These are phyloP conservation scores for Corylus heterophylla DNA, from an alignment of 306 rosid species.

Conservation along the genomic window DNA sequence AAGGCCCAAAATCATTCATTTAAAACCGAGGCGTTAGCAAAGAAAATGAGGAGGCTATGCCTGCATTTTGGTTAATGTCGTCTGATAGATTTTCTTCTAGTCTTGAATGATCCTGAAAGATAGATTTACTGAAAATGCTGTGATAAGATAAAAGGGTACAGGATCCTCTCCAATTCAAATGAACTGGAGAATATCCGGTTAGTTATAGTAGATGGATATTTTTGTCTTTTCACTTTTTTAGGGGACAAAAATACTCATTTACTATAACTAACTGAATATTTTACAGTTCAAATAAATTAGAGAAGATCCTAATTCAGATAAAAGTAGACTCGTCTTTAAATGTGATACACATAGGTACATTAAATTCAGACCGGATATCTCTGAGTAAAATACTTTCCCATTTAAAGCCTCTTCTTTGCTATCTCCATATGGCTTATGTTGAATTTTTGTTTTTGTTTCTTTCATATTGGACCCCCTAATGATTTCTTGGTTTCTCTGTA, in stretches of 20 bases:
- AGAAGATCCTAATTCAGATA: too few relatives aligned
- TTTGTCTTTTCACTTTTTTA: too few relatives aligned
- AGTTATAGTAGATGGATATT: too few relatives aligned
- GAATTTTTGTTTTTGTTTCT: background rate
- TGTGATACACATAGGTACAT: background rate
- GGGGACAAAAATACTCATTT: too few relatives aligned
- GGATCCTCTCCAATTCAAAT: too few relatives aligned
- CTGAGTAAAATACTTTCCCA: background rate
- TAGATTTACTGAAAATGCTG: background rate
- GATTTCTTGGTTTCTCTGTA: constrained; percentile 25
- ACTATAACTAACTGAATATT: too few relatives aligned
- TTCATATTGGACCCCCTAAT: background rate
- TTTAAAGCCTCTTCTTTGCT: background rate
- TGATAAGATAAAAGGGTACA: background rate
- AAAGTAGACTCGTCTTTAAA: background rate
- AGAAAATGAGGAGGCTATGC: background rate
- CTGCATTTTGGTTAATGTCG: background rate
- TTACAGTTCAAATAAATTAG: too few relatives aligned
- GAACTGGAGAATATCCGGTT: too few relatives aligned
- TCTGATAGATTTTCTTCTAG: background rate
- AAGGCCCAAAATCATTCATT: background rate
- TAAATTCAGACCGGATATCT: background rate
- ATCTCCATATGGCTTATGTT: constrained; percentile 7
- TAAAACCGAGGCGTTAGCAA: background rate
- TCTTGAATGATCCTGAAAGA: background rate